Evolutionary conservation across 352 stramenopile genomes (phyloP).

Genomic region (Globisporangium mamillatum): DNA sequence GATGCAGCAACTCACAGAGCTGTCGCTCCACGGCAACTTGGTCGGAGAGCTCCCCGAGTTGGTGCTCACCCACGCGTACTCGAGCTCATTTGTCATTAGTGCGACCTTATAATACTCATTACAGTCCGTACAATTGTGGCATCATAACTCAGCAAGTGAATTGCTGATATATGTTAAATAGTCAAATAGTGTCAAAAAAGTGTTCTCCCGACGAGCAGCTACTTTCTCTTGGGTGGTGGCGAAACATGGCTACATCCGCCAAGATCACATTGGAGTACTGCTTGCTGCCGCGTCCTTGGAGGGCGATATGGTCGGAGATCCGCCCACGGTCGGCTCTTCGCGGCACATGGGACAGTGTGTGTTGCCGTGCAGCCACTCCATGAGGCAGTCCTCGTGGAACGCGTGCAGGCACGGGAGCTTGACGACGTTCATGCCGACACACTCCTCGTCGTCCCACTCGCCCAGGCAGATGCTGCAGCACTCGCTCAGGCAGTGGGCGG

Average conservation of each 20-base stretch:
- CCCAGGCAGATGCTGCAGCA: slow-evolving; percentile 84
- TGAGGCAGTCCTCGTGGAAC: slow-evolving; percentile 86
- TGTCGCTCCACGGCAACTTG: neutral
- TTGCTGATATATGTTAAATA: slow-evolving; percentile 1
- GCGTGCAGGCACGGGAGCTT: slow-evolving; percentile 80
- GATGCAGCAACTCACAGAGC: neutral
- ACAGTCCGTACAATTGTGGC: too few relatives aligned
- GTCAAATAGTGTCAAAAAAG: neutral
- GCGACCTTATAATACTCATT: too few relatives aligned
- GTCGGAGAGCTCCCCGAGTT: neutral
- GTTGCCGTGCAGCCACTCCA: slow-evolving; percentile 83
- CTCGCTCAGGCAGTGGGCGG: slow-evolving; percentile 50
- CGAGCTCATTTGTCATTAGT: neutral
- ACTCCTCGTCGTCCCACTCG: slow-evolving; percentile 83
- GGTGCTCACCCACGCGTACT: neutral
- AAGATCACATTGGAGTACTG: neutral
- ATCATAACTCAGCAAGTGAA: neutral
- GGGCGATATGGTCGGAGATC: slow-evolving; percentile 5
- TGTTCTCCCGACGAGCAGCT: neutral
- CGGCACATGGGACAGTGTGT: slow-evolving; percentile 84
- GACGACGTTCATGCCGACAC: slow-evolving; percentile 75
- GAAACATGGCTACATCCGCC: slow-evolving; percentile 1
- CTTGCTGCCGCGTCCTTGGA: neutral
- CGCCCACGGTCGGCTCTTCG: slow-evolving; percentile 54
- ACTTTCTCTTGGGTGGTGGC: neutral